Evolutionary conservation across 73 alveolate genomes (phyloP), one percentile per base, ranked within the genome.

Genomic region (Blepharisma stoltei): DNA sequence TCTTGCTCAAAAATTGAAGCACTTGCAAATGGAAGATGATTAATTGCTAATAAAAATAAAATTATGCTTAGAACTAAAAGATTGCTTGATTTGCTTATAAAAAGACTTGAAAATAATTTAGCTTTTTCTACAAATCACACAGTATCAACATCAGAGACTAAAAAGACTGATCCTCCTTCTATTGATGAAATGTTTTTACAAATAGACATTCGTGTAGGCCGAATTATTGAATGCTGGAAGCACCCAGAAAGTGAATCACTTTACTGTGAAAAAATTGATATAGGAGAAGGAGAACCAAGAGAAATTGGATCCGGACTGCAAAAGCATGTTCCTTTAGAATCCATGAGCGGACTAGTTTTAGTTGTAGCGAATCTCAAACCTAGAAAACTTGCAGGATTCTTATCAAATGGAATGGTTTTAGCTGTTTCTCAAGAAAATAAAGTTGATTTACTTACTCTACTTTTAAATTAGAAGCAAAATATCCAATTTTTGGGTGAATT

Each of bases 341-440:
- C 89, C 75, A 82, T 96, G 93, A 88, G 83, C 44, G 96, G 97
- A 38, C 86, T 82, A 48, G 98, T 93, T 0, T 89, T 93, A 32
- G 98, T 95, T 11, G 82, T 93, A 45, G 98, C 95, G 9, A 96
- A 96, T 85, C 84, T 96, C 41, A 91, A 93, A 86, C 89, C 96
- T 38, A 91, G 96, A 82, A 95, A 95, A 78, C 81, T 96, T 69
- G 55, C 55, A 18, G 79, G 79, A 20, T 93, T 95, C 88, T 76
- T 71, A 54, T 86, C 97, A 27, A 90, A 95, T 83, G 99, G 99
- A 11, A 96, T 96, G 99, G 95, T 96, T 54, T 54, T 96, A 80
- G 55, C 67, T 69, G 27, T 46, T n/a, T 20, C 11, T n/a, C 11
- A 43, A 2, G 94, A 78, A 41, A 97, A 94, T 55, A 54, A 27